Percentiles rank a stretch among this genome's conserved stretches.
Evolutionary conservation across 2,329 filamentous ascomycete species (phyloP).

Genomic region (Colletotrichum sp.): DNA sequence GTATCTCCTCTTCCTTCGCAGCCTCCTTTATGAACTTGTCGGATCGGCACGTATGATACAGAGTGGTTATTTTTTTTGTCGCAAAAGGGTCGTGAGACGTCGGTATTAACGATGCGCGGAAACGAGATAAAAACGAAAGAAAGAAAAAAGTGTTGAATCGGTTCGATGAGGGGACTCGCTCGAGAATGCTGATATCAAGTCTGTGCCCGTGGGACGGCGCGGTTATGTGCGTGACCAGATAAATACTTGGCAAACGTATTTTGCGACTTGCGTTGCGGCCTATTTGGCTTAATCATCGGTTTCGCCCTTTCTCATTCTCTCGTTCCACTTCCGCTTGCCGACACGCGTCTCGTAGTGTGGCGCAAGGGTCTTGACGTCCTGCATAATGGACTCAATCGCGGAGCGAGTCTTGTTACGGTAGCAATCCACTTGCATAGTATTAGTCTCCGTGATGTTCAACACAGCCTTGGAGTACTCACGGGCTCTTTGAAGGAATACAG

Average conservation of each 20-base stretch:
- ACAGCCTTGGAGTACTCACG: constrained; percentile 62
- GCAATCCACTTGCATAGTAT: constrained; percentile 73
- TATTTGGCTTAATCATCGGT: constrained; percentile 26
- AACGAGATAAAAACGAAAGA: background rate
- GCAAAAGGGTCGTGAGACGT: constrained; percentile 6
- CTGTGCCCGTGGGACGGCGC: background rate
- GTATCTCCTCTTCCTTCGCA: background rate
- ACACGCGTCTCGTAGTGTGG: constrained; percentile 89
- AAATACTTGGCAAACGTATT: background rate
- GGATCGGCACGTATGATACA: constrained; percentile 5
- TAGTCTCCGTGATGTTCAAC: background rate
- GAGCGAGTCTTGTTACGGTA: constrained; percentile 91
- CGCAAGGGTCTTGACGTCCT: constrained; percentile 74
- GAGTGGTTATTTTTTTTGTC: background rate
- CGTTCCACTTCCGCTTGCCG: constrained; percentile 79
- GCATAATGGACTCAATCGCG: constrained; percentile 77
- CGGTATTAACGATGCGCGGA: constrained; percentile 9
- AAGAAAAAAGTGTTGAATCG: background rate
- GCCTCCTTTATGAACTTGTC: constrained; percentile 7
- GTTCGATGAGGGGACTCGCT: constrained; percentile 12
- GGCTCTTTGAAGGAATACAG: constrained; percentile 88
- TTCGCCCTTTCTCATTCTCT: constrained; percentile 49
- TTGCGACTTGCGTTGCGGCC: background rate
- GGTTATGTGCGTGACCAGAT: constrained; percentile 6
- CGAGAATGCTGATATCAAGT: constrained; percentile 14